Percentiles rank a stretch among this genome's conserved stretches.
phyloP scores from a whole-genome alignment of 352 stramenopile genomes.

The Plasmopara muralis region DNA sequence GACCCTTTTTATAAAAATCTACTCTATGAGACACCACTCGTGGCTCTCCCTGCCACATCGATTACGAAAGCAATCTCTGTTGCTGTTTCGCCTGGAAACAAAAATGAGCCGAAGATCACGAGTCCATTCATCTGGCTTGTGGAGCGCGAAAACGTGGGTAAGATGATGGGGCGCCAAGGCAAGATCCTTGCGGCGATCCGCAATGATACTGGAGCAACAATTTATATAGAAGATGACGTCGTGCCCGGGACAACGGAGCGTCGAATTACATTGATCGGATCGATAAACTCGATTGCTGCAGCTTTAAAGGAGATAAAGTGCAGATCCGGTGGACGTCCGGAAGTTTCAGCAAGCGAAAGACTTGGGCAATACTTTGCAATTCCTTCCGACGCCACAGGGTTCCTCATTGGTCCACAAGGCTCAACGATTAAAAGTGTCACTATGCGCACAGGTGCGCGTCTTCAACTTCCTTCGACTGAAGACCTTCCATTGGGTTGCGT shows the following conservation, averaged over 20 bases:
- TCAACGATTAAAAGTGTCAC: constrained; percentile 30
- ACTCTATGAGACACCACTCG: constrained; percentile 12
- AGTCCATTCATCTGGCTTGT: constrained; percentile 49
- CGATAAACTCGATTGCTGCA: constrained; percentile 25
- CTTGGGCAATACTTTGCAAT: constrained; percentile 62
- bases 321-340: constrained; percentile 34
- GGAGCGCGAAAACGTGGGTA: constrained; percentile 37
- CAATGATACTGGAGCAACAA: constrained; percentile 31
- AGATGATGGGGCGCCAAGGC: constrained; percentile 55
- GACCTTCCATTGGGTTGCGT: constrained; percentile 50
- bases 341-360: constrained; percentile 27
- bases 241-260: constrained; percentile 41
- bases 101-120: constrained; percentile 17
- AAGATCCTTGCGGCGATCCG: constrained; percentile 39
- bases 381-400: constrained; percentile 37
- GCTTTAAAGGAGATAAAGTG: constrained; percentile 34
- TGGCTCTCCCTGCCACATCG: constrained; percentile 30
- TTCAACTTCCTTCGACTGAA: constrained; percentile 49
- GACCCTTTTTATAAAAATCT: constrained; percentile 55
- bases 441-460: constrained; percentile 41
- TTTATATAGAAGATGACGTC: constrained; percentile 40
- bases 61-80: constrained; percentile 38
- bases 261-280: constrained; percentile 37
- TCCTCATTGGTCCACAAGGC: constrained; percentile 47
- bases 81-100: constrained; percentile 17